A percentile compares a stretch with the other conserved stretches of the same genome.
These are phyloP conservation scores for Bothriochloa decipiens DNA, from an alignment of 176 grass and related monocot genomes.

Conservation along the genomic window DNA sequence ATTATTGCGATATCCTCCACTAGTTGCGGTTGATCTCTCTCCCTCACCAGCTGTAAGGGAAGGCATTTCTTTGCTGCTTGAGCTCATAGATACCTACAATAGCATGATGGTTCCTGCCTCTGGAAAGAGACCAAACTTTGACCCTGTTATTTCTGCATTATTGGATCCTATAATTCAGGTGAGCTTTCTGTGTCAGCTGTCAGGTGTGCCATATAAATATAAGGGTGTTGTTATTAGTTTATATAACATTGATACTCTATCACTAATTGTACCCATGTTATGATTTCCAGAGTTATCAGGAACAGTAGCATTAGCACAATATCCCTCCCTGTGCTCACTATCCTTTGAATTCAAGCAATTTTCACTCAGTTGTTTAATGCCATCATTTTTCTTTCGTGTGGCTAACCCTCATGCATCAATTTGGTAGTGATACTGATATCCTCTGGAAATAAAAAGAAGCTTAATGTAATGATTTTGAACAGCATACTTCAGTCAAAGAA, in stretches of 20 bases:
- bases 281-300: background rate
- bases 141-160: slow-evolving; percentile 89
- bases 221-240: background rate
- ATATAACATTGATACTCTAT: background rate
- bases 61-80: slow-evolving; percentile 84
- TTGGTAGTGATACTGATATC: background rate
- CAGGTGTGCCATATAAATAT: slow-evolving; percentile 22
- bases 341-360: slow-evolving; percentile 16
- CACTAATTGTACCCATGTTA: background rate
- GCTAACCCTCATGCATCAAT: background rate
- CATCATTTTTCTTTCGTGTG: background rate
- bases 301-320: background rate
- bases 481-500: background rate
- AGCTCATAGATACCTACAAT: slow-evolving; percentile 87
- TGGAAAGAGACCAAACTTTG: slow-evolving; percentile 76
- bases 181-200: slow-evolving; percentile 16
- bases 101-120: slow-evolving; percentile 98
- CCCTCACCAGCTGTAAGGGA: slow-evolving; percentile 86
- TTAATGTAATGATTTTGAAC: background rate
- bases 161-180: slow-evolving; percentile 98
- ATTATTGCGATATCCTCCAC: slow-evolving; percentile 83
- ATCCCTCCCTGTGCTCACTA: slow-evolving; percentile 11
- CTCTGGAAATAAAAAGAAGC: background rate
- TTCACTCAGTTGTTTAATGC: slow-evolving; percentile 4
- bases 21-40: slow-evolving; percentile 84